Percentiles rank a stretch among this genome's conserved stretches.
Conservation (phyloP, 179 eudicot genomes). For the Corrigiola litoralis region DNA sequence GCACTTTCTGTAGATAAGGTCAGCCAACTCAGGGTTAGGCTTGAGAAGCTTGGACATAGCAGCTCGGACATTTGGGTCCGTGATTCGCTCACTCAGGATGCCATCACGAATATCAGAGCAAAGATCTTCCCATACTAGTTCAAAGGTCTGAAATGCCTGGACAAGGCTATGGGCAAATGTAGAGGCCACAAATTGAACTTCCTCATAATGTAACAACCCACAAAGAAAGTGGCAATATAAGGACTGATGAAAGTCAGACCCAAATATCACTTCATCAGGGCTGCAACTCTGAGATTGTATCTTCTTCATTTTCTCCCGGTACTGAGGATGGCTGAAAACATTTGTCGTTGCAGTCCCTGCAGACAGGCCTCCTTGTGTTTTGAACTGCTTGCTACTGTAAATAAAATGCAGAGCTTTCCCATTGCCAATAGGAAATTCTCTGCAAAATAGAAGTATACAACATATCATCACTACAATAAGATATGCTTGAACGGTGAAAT, state of each 20-base stretch:
- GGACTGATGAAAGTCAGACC: slow-evolving; percentile 74
- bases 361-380: slow-evolving; percentile 63
- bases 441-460: slow-evolving; percentile 18
- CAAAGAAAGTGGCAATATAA: slow-evolving; percentile 88
- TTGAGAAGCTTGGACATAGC: slow-evolving; percentile 53
- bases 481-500: not conserved
- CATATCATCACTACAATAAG: too few species aligned
- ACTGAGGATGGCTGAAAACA: slow-evolving; percentile 52
- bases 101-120: slow-evolving; percentile 62
- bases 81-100: slow-evolving; percentile 39
- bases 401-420: slow-evolving; percentile 70
- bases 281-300: slow-evolving; percentile 72
- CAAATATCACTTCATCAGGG: slow-evolving; percentile 86
- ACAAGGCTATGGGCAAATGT: slow-evolving; percentile 90
- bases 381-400: slow-evolving; percentile 83
- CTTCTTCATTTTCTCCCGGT: slow-evolving; percentile 44
- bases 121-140: slow-evolving; percentile 66
- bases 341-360: slow-evolving; percentile 95
- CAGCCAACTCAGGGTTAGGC: slow-evolving; percentile 75
- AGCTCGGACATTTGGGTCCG: slow-evolving; percentile 41
- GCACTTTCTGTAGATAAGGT: slow-evolving; percentile 41
- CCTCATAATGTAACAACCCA: slow-evolving; percentile 50
- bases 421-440: slow-evolving; percentile 65
- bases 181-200: slow-evolving; percentile 63
- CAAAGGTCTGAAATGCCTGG: slow-evolving; percentile 68